Evolutionary conservation across 2,329 filamentous ascomycete genomes (phyloP).

Genomic region (Cyphellophora europaea): DNA sequence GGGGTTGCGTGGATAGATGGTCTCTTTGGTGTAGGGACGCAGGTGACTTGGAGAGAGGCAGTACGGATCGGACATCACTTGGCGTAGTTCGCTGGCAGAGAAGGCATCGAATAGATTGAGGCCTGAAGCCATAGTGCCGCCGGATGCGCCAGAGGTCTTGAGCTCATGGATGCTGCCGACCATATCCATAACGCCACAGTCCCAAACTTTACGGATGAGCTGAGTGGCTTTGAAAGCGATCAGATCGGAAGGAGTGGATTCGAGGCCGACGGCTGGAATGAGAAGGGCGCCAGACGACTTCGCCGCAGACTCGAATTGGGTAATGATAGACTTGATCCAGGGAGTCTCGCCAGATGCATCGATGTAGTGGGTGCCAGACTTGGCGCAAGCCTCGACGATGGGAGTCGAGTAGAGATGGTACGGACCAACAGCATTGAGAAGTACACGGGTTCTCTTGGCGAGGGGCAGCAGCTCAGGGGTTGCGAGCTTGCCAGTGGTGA

Average conservation of each 20-base stretch:
- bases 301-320: conserved; percentile 51
- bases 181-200: conserved; percentile 41
- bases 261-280: conserved; percentile 52
- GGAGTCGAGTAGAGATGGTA: conserved; percentile 56
- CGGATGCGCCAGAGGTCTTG: conserved; percentile 43
- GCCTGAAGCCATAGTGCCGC: conserved; percentile 57
- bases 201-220: conserved; percentile 42
- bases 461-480: conserved; percentile 41
- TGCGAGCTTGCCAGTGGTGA: conserved; percentile 25
- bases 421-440: conserved; percentile 54
- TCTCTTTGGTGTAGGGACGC: conserved; percentile 28
- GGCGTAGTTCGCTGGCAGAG: conserved; percentile 7
- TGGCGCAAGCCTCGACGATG: conserved; percentile 55
- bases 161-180: conserved; percentile 44
- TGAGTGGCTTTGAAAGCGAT: conserved; percentile 44
- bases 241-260: conserved; percentile 52
- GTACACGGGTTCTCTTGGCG: conserved; percentile 45
- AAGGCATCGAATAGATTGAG: conserved; percentile 43
- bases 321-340: conserved; percentile 54
- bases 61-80: conserved; percentile 14
- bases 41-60: conserved; percentile 29
- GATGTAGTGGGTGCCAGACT: conserved; percentile 57
- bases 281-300: conserved; percentile 52
- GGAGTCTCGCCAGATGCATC: conserved; percentile 57
- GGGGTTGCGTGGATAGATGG: conserved; percentile 40